Evolutionary conservation across 2,329 filamentous ascomycete genomes (phyloP).

Genomic region (Huntiella omanensis): DNA sequence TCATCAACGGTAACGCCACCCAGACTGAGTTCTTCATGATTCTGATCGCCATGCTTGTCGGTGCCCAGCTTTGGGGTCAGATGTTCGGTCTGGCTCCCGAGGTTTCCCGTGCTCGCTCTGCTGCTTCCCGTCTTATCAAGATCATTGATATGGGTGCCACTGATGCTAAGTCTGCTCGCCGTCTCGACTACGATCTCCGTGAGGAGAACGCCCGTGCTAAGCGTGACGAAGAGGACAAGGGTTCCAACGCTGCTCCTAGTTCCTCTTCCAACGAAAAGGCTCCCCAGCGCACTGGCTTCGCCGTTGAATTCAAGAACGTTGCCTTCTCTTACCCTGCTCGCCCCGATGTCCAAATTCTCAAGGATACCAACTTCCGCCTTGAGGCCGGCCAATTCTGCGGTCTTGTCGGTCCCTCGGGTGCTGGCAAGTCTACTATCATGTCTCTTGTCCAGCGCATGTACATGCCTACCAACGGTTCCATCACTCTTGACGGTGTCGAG

Average conservation of each 20-base stretch:
- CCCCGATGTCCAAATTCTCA: conserved; percentile 36
- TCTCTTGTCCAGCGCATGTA: conserved; percentile 34
- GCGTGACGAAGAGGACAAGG: conserved; percentile 22
- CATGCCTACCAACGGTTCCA: conserved; percentile 21
- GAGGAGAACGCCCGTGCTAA: conserved; percentile 12
- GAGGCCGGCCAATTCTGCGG: conserved; percentile 41
- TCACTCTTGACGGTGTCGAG: conserved; percentile 28
- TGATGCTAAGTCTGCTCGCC: conserved; percentile 7
- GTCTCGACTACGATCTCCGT: conserved; percentile 13
- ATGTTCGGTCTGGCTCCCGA: conserved; percentile 61
- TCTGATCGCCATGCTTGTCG: conserved; percentile 50
- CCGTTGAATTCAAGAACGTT: conserved; percentile 37
- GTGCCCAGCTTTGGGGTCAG: conserved; percentile 53
- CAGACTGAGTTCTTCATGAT: conserved; percentile 60
- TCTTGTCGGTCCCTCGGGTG: conserved; percentile 45
- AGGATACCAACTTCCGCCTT: conserved; percentile 36
- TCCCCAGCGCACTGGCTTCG: conserved; percentile 16
- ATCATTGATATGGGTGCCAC: conserved; percentile 27
- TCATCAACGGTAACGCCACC: conserved; percentile 43
- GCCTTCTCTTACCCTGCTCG: conserved; percentile 47
- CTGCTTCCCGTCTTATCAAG: conserved; percentile 37
- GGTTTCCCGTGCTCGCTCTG: conserved; percentile 45
- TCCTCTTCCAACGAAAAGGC: conserved; percentile 1
- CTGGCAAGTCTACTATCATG: conserved; percentile 49
- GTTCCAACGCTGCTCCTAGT: neutral